A percentile compares a stretch with the other conserved stretches of the same genome.
These are phyloP conservation scores for Saccharomycopsis phalli DNA, from an alignment of 1,139 yeast species.

Conservation along the genomic window DNA sequence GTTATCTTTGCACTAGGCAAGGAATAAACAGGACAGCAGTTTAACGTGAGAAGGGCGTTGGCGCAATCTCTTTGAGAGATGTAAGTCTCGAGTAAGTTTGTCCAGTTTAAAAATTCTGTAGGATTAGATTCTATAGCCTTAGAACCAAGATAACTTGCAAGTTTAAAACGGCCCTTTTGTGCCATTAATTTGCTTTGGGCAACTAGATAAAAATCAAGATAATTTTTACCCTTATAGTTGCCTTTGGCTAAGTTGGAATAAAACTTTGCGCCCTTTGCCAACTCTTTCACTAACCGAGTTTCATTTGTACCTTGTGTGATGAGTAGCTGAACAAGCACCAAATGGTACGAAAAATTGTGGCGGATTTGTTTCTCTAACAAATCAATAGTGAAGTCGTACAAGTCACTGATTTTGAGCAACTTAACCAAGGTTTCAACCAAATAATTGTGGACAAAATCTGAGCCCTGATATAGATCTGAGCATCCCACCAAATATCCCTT, in stretches of 20 bases:
- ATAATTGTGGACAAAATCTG: constrained; percentile 62
- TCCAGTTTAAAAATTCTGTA: constrained; percentile 81
- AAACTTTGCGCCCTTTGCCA: constrained; percentile 11
- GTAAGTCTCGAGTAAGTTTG: constrained; percentile 61
- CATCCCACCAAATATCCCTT: constrained; percentile 62
- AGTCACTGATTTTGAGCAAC: constrained; percentile 56
- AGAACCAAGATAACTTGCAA: constrained; percentile 67
- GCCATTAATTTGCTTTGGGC: constrained; percentile 70
- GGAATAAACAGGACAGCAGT: constrained; percentile 61
- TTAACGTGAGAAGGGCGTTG: constrained; percentile 71
- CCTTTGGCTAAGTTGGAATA: constrained; percentile 2
- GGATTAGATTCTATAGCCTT: constrained; percentile 78
- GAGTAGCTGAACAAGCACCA: constrained; percentile 12
- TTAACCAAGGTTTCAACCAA: constrained; percentile 67
- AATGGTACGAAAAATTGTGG: constrained; percentile 27
- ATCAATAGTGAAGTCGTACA: constrained; percentile 49
- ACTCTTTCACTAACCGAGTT: constrained; percentile 13
- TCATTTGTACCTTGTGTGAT: constrained; percentile 10
- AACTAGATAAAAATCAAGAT: constrained; percentile 32
- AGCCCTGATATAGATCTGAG: constrained; percentile 53
- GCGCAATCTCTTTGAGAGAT: constrained; percentile 62
- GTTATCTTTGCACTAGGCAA: constrained; percentile 14
- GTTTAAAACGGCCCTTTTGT: constrained; percentile 52
- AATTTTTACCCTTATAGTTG: constrained; percentile 13
- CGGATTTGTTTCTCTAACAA: constrained; percentile 38